Percentiles rank a stretch among this genome's conserved stretches.
Evolutionary conservation across 176 grass and related monocot species (phyloP).

Genomic region (Musa itinerans): DNA sequence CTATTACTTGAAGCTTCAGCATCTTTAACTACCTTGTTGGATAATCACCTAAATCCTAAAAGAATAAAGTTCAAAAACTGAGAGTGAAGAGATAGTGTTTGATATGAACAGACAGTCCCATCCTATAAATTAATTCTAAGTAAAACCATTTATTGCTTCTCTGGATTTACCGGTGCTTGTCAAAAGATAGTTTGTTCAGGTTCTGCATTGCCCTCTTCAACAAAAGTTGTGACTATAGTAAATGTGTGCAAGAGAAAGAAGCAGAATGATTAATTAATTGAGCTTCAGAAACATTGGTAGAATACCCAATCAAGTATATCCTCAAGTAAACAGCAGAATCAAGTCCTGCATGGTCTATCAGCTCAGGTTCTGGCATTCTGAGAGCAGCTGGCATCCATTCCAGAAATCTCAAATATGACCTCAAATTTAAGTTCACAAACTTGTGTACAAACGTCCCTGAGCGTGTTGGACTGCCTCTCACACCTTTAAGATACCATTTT

Average conservation of each 20-base stretch:
- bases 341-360: conserved; percentile 19
- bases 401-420: conserved; percentile 11
- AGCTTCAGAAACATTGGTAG: background rate
- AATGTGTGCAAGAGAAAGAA: background rate
- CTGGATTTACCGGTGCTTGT: background rate
- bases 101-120: background rate
- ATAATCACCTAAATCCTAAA: background rate
- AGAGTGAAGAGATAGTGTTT: background rate
- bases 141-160: background rate
- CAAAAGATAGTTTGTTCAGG: background rate
- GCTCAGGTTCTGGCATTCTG: conserved; percentile 15
- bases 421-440: conserved; percentile 6
- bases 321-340: conserved; percentile 21
- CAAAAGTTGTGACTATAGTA: background rate
- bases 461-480: conserved; percentile 1
- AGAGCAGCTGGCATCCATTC: conserved; percentile 18
- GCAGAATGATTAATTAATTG: background rate
- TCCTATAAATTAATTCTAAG: background rate
- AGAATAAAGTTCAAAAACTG: background rate
- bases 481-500: conserved; percentile 15
- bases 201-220: background rate
- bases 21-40: background rate
- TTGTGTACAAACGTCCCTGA: background rate
- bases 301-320: conserved; percentile 20
- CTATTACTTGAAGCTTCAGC: no score